phyloP scores from a whole-genome alignment of 768 basidiomycete genomes.

The Coprinopsis sp. region DNA sequence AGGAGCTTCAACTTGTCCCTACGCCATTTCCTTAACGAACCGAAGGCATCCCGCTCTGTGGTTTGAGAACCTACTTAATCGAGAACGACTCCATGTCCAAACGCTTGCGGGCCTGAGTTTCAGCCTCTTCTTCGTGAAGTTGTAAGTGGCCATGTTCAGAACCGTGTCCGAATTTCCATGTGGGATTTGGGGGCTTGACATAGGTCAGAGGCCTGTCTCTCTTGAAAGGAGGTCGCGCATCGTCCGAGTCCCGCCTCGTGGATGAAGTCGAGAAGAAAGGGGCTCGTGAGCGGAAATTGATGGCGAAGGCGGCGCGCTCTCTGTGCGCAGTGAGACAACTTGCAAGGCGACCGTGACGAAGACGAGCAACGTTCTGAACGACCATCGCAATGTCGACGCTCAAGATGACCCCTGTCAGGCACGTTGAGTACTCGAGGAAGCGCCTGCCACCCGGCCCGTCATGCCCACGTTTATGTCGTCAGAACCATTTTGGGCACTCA shows the following conservation, averaged over 20 bases:
- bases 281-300: background rate
- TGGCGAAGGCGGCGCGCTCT: slow-evolving; percentile 1
- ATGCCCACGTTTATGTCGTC: too few relatives aligned
- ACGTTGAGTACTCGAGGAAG: too few relatives aligned
- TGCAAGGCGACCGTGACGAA: too few relatives aligned
- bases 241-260: too few relatives aligned
- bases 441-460: too few relatives aligned
- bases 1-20: slow-evolving; percentile 42
- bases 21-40: background rate
- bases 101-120: slow-evolving; percentile 25
- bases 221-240: slow-evolving; percentile 19
- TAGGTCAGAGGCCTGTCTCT: slow-evolving; percentile 25
- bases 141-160: slow-evolving; percentile 1
- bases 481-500: too few relatives aligned
- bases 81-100: slow-evolving; percentile 35
- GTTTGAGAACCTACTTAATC: slow-evolving; percentile 19
- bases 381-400: too few relatives aligned
- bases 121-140: slow-evolving; percentile 25
- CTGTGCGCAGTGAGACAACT: background rate
- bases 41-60: slow-evolving; percentile 11
- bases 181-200: slow-evolving; percentile 34
- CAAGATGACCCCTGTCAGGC: too few relatives aligned
- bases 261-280: background rate
- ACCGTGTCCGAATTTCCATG: slow-evolving; percentile 42
- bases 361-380: too few relatives aligned